Base-by-base conservation (phyloP, 495 filamentous ascomycete genomes). In the Penicillium tannophilum region DNA sequence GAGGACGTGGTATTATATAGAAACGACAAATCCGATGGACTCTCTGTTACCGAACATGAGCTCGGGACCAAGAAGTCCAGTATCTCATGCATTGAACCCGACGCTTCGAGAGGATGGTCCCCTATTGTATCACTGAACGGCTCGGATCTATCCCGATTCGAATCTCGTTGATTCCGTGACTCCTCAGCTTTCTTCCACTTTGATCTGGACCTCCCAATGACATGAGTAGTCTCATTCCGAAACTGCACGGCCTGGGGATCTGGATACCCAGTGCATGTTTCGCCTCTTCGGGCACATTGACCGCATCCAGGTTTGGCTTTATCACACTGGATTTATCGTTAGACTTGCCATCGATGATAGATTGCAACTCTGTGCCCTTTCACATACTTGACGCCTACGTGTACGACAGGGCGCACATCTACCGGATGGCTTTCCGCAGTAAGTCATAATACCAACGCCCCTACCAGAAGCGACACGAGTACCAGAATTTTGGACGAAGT, bases 211-310 rank as follows among this genome's bases (percentile, higher is more conserved):
- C 33, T 36, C 33, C 10, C 33, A 36, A 36, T 36, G 3, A 36
- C 33, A 12, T 36, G 33, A 7, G 33, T 36, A 36, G 33, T 36
- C 8, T 36, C 33, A 36, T 36, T 36, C 33, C 33, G 33, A 36
- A 45, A 56, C 20, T 41, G 19, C 20, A 60, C 39, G 19, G 58
- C 36, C 39, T n/a, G 33, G 44, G 28, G 24, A 43, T 46, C 31
- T 55, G 28, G 23, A 28, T 12, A 30, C 6, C 33, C 33, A 11
- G 33, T 1, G 9, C 33, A 36, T 36, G 9, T 36, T 36, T 36
- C 33, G 33, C 33, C 33, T 36, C 33, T 36, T 36, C 33, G 33
- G 33, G 33, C 33, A 36, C 33, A 36, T 19, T 36, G 14, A 47
- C 17, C 36, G 45, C 14, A 39, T 31, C 16, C 31, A 35, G 23